Evolutionary conservation across 331 rosid genomes (phyloP), one percentile per base, ranked within the genome.

Genomic region (Arachis monticola): DNA sequence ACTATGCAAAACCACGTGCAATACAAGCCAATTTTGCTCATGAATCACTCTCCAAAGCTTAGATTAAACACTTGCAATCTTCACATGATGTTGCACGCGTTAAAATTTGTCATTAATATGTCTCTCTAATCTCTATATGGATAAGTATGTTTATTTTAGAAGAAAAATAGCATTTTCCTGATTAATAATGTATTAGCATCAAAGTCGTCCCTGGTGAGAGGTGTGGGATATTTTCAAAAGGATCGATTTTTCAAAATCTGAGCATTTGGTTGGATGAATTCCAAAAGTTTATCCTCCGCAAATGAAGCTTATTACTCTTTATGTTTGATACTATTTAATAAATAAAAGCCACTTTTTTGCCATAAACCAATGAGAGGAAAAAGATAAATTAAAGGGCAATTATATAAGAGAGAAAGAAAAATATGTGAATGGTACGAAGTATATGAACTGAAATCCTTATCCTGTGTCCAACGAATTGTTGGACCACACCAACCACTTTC

Each of bases 401-500:
- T 35, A 35, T 35, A 35, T 2, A 5, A 35, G 4, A 35, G 40
- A 35, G 4, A 45, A 64, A 64, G 48, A 1, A 44, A 5, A 52
- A 57, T 27, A 57, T 9, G 45, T 22, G 51, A n/a, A 7, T 45
- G 66, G 67, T 31, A 9, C 14, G 50, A 14, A 59, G 27, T 62
- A 35, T 35, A 35, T 35, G 55, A 50, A 10, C n/a, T 50, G n/a
- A n/a, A 56, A 77, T 10, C 65, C 76, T 77, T 69, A 60, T 68
- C 81, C 48, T n/a, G 50, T 67, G 17, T 48, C 10, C 74, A 47
- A 76, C 62, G 8, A 67, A 58, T 46, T 35, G 22, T 48, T 67
- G 80, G 80, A 68, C 80, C 69, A 7, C 64, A 7, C n/a, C 10
- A 35, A 35, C 56, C 6, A 51, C 7, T 51, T 60, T 52, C n/a